Base-by-base conservation (phyloP, 768 basidiomycete species). In the Mrakia blollopis region DNA sequence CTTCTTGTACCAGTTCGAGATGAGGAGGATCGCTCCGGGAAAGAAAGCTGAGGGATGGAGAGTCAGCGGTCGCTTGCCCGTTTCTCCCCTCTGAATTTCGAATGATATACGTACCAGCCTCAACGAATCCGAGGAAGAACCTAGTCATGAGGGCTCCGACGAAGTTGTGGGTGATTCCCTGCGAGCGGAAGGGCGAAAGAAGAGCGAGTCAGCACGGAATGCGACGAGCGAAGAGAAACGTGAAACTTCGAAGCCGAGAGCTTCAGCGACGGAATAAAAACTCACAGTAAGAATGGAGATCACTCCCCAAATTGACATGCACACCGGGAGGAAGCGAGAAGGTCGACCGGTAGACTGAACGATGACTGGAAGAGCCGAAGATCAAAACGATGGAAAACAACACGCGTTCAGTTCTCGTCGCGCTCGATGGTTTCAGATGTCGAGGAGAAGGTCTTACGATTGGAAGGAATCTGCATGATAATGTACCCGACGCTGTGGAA, bases 1-100 rank as follows among this genome's bases (percentile, higher is more conserved):
- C 62, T 87, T 87, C 76, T 86, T 91, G 85, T 92, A 92, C 92
- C 91, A 89, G 81, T 88, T 89, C 0, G 89, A 89, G 35, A 90
- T 84, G 3, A 89, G 83, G 80, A 88, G 88, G 69, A 91, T 83
- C 28, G 89, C 87, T 44, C 65, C 72, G 35, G 78, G 79, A 69
- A 79, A 84, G 76, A 80, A 80, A 14, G 79, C 80, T 16, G 47
- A 4, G 47, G 21, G 47, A 50, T 18, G 47, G 47, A 7, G 21
- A 18, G 47, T 50, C 47, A 50, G 47, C 47, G 47, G 47, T 50
- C 47, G 47, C 47, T 14, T 11, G 39, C 11, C 18, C 7, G 44
- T 16, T 2, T 47, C 2, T 47, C 44, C 9, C 7, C 7, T 47
- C 14, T 10, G 44, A 9, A n/a, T n/a, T n/a, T 16, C 14, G 44